Evolutionary conservation across 768 basidiomycete species (phyloP).

Genomic region (Leccinum arenicola): DNA sequence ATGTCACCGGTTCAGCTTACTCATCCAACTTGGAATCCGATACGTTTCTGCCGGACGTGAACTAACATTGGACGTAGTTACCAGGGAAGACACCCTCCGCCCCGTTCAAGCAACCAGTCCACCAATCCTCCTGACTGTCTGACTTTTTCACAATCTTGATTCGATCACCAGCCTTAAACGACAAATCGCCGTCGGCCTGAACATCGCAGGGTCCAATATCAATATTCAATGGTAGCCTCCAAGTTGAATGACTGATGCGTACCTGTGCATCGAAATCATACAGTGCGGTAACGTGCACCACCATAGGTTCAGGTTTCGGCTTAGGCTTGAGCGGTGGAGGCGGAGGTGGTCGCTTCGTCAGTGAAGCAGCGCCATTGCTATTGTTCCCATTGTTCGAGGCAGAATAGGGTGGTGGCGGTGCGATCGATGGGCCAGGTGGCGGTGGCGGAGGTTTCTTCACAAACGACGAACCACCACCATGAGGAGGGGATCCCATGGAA

Average conservation of each 20-base stretch:
- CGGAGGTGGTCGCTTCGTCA: slow-evolving; percentile 77
- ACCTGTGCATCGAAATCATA: slow-evolving; percentile 95
- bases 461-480: slow-evolving; percentile 29
- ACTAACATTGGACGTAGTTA: slow-evolving; percentile 36
- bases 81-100: slow-evolving; percentile 89
- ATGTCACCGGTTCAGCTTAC: not conserved
- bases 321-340: slow-evolving; percentile 91
- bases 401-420: slow-evolving; percentile 45
- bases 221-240: not conserved
- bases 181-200: slow-evolving; percentile 88
- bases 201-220: not conserved
- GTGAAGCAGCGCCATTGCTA: slow-evolving; percentile 29
- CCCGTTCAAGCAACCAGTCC: slow-evolving; percentile 88
- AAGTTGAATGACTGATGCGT: slow-evolving; percentile 14
- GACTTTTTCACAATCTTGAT: slow-evolving; percentile 89
- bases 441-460: slow-evolving; percentile 44
- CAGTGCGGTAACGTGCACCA: slow-evolving; percentile 83
- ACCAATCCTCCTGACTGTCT: slow-evolving; percentile 90
- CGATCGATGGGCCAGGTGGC: slow-evolving; percentile 27
- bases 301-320: slow-evolving; percentile 61
- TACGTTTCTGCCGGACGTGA: not conserved
- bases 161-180: slow-evolving; percentile 83
- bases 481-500: slow-evolving; percentile 22
- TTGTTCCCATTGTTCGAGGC: slow-evolving; percentile 17
- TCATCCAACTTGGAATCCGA: not conserved